Base-by-base conservation (phyloP, 305 asterid species). In the Lippia alba region DNA sequence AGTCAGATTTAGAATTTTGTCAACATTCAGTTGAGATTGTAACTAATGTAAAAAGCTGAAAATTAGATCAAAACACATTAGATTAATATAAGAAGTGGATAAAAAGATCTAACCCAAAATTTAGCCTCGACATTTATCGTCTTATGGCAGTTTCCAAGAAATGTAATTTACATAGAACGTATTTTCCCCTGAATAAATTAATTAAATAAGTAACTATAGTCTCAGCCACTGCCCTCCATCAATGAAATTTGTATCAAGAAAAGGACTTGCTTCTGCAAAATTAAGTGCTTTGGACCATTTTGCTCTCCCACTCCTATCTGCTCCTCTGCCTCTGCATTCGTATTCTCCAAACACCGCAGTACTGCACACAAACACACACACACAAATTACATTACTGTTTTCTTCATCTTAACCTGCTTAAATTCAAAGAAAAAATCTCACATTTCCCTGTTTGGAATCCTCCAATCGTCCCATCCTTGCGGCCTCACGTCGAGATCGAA, bases 401-500 rank as follows among this genome's bases (percentile, higher is more conserved):
- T 24, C 30, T 24, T 24, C 2, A 24, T 24, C 30, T 24, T 24
- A 24, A 24, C 30, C 30, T 24, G 30, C 30, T 24, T 24, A 24
- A 3, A 6, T 24, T 24, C 4, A 36, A 36, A 70, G 10, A 18
- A 49, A 14, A 33, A 33, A 55, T 18, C 61, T 53, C 85, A 92
- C 97, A 60, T 74, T 17, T 73, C 86, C 65, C 89, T 80, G 0
- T 78, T 66, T 0, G 84, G 82, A 34, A 44, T 20, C 6, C 67
- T 67, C 91, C 89, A 87, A 17, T 90, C 92, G 5, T 74, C 76
- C 98, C 98, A 92, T 36, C 98, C 97, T 62, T 49, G 62, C 0
- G 95, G 89, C 20, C 76, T 74, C 0, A 92, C 81, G 51, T 76
- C 67, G 3, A 72, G 56, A 60, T 82, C 83, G 6, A 92, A 48